These are phyloP conservation scores for Suhomyces choctaworum DNA, from an alignment of 1,139 yeast species.

Conservation along the genomic window DNA sequence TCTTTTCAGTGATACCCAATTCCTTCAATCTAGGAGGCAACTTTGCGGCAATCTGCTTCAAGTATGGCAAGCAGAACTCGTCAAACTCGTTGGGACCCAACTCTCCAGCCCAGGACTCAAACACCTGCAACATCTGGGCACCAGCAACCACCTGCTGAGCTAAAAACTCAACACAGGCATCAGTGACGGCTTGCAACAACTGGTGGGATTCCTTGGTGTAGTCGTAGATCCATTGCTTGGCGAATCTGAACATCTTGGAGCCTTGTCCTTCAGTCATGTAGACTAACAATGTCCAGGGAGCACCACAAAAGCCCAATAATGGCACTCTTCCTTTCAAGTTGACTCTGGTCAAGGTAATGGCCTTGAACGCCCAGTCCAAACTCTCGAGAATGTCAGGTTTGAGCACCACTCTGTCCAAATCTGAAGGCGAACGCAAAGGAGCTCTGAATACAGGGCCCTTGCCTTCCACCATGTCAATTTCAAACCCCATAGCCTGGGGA, in stretches of 20 bases:
- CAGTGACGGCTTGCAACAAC: conserved; percentile 76
- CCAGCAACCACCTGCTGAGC: conserved; percentile 97
- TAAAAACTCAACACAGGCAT: conserved; percentile 87
- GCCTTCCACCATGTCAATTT: conserved; percentile 90
- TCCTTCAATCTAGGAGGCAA: conserved; percentile 71
- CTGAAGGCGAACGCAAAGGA: conserved; percentile 77
- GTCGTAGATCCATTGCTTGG: conserved; percentile 87
- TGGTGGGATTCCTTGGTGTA: conserved; percentile 72
- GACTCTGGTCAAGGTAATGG: conserved; percentile 82
- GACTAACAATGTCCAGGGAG: conserved; percentile 95
- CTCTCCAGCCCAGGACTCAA: conserved; percentile 98
- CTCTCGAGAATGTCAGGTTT: conserved; percentile 72
- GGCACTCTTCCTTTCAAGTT: conserved; percentile 91
- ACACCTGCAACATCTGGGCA: conserved; percentile 95
- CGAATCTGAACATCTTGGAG: conserved; percentile 84
- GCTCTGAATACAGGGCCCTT: conserved; percentile 92
- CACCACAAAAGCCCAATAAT: conserved; percentile 92
- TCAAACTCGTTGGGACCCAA: conserved; percentile 85
- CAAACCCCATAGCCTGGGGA: conserved; percentile 98
- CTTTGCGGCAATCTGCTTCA: conserved; percentile 69
- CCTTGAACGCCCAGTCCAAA: conserved; percentile 91
- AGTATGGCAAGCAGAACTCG: conserved; percentile 86
- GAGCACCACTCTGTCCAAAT: conserved; percentile 57
- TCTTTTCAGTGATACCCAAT: conserved; percentile 65
- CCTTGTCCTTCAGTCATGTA: conserved; percentile 99